Conservation (phyloP, 306 rosid genomes). For the peach (Prunus persica) region DNA sequence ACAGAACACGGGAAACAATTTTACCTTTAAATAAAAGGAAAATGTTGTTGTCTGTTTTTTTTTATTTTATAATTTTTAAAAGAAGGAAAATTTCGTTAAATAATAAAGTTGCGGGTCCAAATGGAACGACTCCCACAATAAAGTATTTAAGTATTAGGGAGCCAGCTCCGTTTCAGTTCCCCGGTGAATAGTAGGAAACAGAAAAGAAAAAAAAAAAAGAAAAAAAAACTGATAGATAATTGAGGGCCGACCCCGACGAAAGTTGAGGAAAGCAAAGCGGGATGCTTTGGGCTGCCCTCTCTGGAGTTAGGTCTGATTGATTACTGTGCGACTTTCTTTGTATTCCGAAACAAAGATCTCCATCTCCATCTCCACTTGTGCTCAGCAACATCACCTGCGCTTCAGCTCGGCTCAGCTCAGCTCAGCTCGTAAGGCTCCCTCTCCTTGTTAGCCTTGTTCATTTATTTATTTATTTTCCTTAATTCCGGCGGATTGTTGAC, state of each 20-base stretch:
- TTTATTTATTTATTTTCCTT: neutral
- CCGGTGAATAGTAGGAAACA: neutral
- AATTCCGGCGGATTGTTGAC: neutral
- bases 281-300: constrained; percentile 2
- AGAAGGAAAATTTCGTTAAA: too few species aligned
- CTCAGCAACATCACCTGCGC: neutral
- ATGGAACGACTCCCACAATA: too few species aligned
- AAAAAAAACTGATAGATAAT: constrained; percentile 9
- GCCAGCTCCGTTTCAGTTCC: neutral
- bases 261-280: constrained; percentile 3
- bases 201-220: neutral
- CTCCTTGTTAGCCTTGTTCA: neutral
- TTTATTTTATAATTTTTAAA: too few species aligned
- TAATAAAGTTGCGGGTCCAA: too few species aligned
- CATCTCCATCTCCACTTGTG: constrained; percentile 1
- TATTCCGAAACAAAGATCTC: neutral
- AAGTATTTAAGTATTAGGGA: too few species aligned
- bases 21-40: too few species aligned
- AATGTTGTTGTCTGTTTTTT: too few species aligned
- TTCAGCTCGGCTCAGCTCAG: constrained; percentile 18
- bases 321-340: constrained; percentile 11
- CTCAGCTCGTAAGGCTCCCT: constrained; percentile 12
- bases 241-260: constrained; percentile 4
- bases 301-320: constrained; percentile 10
- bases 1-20: too few species aligned